These are phyloP conservation scores for Auxenochlorella pyrenoidosa DNA, from an alignment of 139 green algal genomes.

Conservation along the genomic window DNA sequence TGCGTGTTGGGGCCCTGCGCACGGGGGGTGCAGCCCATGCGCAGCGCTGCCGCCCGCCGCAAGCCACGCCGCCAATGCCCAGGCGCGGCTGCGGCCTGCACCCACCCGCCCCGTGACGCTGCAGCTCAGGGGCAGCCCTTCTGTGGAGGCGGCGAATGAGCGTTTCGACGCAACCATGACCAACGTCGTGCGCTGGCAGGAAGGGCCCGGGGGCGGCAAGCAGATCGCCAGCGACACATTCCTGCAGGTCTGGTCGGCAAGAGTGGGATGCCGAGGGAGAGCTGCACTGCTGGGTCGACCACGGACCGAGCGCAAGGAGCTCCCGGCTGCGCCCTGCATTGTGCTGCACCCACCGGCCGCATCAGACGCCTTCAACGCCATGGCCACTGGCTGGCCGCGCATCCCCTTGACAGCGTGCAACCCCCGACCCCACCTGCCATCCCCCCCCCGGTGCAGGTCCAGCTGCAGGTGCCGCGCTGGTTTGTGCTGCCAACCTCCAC, in stretches of 20 bases:
- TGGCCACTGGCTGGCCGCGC: too few species aligned
- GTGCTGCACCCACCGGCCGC: too few species aligned
- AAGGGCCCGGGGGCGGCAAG: constrained; percentile 10
- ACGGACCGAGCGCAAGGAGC: too few species aligned
- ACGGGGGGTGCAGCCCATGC: not conserved
- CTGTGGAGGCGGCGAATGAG: constrained; percentile 71
- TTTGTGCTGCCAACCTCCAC: constrained; percentile 48
- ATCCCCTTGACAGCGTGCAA: too few species aligned
- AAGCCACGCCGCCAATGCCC: not conserved
- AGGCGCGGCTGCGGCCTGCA: not conserved
- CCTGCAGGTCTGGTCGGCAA: constrained; percentile 35
- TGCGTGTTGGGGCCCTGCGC: not conserved
- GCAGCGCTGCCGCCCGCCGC: not conserved
- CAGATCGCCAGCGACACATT: constrained; percentile 53
- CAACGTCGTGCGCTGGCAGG: constrained; percentile 74
- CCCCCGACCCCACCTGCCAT: too few species aligned
- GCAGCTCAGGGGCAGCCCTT: constrained; percentile 71
- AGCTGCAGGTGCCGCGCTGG: constrained; percentile 60
- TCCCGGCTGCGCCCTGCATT: too few species aligned
- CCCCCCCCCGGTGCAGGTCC: constrained; percentile 43
- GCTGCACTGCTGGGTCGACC: not conserved
- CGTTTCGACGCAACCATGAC: constrained; percentile 80
- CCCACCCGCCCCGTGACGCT: not conserved
- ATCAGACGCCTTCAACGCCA: too few species aligned
- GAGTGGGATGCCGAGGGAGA: not conserved